phyloP scores from a whole-genome alignment of 345 rosid species.

The Eucalyptus sp. region DNA sequence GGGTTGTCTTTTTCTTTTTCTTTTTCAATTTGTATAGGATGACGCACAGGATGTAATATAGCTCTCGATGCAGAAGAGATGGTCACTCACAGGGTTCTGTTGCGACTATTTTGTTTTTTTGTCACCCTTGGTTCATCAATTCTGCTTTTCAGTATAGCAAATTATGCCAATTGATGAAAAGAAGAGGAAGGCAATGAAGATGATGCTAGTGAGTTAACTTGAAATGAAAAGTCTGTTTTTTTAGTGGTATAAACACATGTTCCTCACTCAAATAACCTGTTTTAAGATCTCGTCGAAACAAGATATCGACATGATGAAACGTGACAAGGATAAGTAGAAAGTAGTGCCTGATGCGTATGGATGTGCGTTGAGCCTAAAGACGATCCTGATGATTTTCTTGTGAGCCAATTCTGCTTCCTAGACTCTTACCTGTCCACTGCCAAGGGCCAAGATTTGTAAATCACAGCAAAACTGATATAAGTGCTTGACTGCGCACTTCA shows the following conservation, averaged over 20 bases:
- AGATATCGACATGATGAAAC: background rate
- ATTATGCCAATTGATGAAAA: background rate
- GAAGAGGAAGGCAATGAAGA: background rate
- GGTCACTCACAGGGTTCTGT: background rate
- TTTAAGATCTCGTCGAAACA: background rate
- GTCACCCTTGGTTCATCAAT: background rate
- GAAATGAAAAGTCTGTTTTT: background rate
- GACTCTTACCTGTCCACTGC: background rate
- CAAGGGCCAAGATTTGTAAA: background rate
- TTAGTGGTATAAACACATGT: background rate
- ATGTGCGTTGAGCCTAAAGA: background rate
- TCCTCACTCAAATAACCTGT: background rate
- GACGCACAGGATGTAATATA: conserved; percentile 3
- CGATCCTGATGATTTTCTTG: background rate
- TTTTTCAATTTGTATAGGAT: conserved; percentile 32
- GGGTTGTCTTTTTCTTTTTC: background rate
- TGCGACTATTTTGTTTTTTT: background rate
- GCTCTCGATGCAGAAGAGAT: background rate
- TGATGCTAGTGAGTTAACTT: background rate
- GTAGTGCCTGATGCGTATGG: background rate
- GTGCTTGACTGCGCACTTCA: background rate
- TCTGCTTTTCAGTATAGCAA: background rate
- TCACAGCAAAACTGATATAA: background rate
- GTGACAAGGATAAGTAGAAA: background rate
- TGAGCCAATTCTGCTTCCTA: background rate